Conservation (phyloP, 129 eudicot species). For the Apium graveolens region DNA sequence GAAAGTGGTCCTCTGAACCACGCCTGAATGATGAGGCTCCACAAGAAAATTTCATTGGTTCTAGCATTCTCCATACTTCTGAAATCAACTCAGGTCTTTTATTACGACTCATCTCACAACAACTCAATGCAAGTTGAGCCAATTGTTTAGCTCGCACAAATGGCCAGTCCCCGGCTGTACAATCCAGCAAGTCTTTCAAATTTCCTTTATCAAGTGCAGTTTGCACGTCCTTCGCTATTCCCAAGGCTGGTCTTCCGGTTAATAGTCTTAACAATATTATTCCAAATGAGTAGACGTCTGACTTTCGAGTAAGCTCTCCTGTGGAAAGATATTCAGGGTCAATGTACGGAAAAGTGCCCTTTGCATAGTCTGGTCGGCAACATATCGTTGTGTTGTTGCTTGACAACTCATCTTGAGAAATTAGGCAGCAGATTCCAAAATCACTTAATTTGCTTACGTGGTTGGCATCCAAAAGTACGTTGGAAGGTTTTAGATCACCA, state of each 20-base stretch:
- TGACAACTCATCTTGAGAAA: conserved; percentile 37
- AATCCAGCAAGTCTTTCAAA: conserved; percentile 55
- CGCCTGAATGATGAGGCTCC: conserved; percentile 42
- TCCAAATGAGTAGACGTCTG: conserved; percentile 88
- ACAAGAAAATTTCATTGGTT: conserved; percentile 73
- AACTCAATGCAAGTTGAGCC: conserved; percentile 66
- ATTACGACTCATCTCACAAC: conserved; percentile 50
- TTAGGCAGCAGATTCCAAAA: conserved; percentile 68
- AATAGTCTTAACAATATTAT: conserved; percentile 57
- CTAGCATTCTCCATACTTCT: conserved; percentile 85
- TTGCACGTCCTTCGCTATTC: conserved; percentile 61
- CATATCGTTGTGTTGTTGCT: conserved; percentile 40
- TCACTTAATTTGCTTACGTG: conserved; percentile 63
- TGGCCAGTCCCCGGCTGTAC: conserved; percentile 98
- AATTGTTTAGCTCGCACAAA: conserved; percentile 88
- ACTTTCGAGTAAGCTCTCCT: conserved; percentile 78
- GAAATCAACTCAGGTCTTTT: conserved; percentile 68
- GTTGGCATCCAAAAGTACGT: conserved; percentile 65
- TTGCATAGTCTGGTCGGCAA: conserved; percentile 46
- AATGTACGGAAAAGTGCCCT: conserved; percentile 65
- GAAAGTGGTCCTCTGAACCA: conserved; percentile 38
- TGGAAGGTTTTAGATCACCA: conserved; percentile 83
- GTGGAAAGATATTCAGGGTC: conserved; percentile 77
- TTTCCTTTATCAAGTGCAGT: conserved; percentile 58
- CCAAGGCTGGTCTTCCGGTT: conserved; percentile 71